Percentiles rank a stretch among this genome's conserved stretches.
These are phyloP conservation scores for Ustilago tritici DNA, from an alignment of 1,284 basidiomycete genomes.

Conservation along the genomic window DNA sequence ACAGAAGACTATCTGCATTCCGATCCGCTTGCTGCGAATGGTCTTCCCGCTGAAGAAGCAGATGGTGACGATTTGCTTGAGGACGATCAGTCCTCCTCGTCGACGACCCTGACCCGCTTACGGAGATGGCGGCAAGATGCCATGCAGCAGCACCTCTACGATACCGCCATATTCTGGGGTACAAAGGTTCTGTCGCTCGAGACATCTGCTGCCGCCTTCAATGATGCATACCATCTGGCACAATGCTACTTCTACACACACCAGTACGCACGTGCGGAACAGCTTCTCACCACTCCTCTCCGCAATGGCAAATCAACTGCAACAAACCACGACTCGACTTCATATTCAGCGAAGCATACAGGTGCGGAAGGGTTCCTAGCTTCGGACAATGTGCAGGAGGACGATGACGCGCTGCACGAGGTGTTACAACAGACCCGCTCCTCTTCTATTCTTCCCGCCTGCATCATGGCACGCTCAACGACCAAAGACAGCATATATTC, in stretches of 20 bases:
- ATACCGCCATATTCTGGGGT: constrained; percentile 98
- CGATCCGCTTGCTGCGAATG: constrained; percentile 16
- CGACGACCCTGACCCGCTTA: constrained; percentile 75
- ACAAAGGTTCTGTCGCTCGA: constrained; percentile 95
- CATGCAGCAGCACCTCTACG: constrained; percentile 95
- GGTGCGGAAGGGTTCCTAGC: constrained; percentile 38
- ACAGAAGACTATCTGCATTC: constrained; percentile 30
- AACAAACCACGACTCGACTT: neutral
- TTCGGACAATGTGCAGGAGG: constrained; percentile 38
- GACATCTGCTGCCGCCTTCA: constrained; percentile 35
- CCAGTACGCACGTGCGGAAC: constrained; percentile 92
- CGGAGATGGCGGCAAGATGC: constrained; percentile 96
- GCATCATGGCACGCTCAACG: constrained; percentile 50
- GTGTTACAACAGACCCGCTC: constrained; percentile 53
- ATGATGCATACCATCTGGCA: constrained; percentile 97
- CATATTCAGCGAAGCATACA: constrained; percentile 26
- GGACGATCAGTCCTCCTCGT: constrained; percentile 3
- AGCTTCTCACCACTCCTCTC: constrained; percentile 86
- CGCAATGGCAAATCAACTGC: constrained; percentile 19
- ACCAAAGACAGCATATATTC: constrained; percentile 45
- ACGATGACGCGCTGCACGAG: constrained; percentile 52
- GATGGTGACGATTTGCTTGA: constrained; percentile 6
- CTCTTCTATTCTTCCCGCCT: constrained; percentile 43
- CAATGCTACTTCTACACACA: constrained; percentile 96
- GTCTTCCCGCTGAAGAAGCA: constrained; percentile 10